Evolutionary conservation across 139 green algal genomes (phyloP).

Genomic region (Nannochloris sp.): DNA sequence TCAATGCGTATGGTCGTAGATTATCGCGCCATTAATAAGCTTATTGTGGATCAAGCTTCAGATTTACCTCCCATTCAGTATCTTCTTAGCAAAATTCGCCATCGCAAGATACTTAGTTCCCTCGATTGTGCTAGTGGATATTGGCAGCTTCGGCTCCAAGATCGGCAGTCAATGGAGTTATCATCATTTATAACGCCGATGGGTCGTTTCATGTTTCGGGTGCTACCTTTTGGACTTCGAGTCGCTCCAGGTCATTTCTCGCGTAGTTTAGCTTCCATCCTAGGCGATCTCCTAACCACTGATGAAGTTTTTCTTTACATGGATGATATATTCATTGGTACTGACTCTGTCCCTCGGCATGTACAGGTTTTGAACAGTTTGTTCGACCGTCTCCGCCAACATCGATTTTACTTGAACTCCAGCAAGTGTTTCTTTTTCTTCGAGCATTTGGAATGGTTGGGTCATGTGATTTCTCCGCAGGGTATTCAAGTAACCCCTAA

Average conservation of each 20-base stretch:
- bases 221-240: conserved; percentile 36
- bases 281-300: conserved; percentile 18
- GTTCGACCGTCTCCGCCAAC: not conserved
- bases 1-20: conserved; percentile 42
- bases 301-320: conserved; percentile 34
- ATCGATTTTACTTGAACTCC: conserved; percentile 21
- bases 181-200: conserved; percentile 24
- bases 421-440: conserved; percentile 17
- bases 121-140: conserved; percentile 32
- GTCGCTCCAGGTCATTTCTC: conserved; percentile 51
- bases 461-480: conserved; percentile 4
- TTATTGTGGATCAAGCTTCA: conserved; percentile 34
- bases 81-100: conserved; percentile 28
- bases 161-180: conserved; percentile 19
- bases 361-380: conserved; percentile 30
- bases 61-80: conserved; percentile 42
- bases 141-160: conserved; percentile 19
- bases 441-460: conserved; percentile 1
- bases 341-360: conserved; percentile 30
- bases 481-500: conserved; percentile 22
- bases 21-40: conserved; percentile 39
- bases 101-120: conserved; percentile 25
- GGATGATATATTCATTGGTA: conserved; percentile 56
- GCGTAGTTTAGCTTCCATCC: conserved; percentile 38
- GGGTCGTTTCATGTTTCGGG: conserved; percentile 22